Conservation (phyloP, 2,329 filamentous ascomycete genomes). For the Penicillium sp. region DNA sequence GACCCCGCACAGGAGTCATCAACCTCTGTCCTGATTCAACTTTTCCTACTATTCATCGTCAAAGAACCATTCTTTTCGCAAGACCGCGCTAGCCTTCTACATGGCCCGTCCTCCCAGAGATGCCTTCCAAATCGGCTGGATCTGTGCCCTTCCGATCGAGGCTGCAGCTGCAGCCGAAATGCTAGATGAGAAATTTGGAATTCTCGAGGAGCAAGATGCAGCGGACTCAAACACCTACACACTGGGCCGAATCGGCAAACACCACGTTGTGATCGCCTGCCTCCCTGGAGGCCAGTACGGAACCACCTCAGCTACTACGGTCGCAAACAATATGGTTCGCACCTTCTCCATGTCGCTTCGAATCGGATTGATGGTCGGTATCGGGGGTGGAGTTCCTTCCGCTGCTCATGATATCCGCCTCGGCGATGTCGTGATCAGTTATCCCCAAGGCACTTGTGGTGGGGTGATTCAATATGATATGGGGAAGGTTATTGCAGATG, state of each 20-base stretch:
- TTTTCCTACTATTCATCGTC: not conserved
- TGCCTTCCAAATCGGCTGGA: conserved; percentile 9
- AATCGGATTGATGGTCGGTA: conserved; percentile 28
- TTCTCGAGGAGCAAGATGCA: conserved; percentile 20
- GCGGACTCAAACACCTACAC: conserved; percentile 28
- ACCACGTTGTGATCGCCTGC: conserved; percentile 28
- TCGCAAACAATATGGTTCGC: conserved; percentile 24
- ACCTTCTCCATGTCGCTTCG: conserved; percentile 26
- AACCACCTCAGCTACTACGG: conserved; percentile 19
- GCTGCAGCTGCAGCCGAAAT: conserved; percentile 22
- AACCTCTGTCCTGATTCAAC: not conserved
- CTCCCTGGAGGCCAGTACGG: conserved; percentile 20
- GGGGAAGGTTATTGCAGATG: no score
- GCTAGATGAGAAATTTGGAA: conserved; percentile 25
- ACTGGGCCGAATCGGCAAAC: conserved; percentile 25
- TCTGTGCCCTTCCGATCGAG: conserved; percentile 26
- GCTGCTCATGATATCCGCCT: conserved; percentile 33
- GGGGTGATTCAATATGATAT: conserved; percentile 14
- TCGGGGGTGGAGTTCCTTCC: conserved; percentile 35
- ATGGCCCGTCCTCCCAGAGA: conserved; percentile 16
- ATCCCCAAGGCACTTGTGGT: conserved; percentile 20
- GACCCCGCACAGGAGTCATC: not conserved
- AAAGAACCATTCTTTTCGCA: not conserved
- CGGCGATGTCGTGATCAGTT: conserved; percentile 36
- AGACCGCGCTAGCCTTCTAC: not conserved